phyloP scores from a whole-genome alignment of 2,329 filamentous ascomycete genomes.

The Penicillium sp. region DNA sequence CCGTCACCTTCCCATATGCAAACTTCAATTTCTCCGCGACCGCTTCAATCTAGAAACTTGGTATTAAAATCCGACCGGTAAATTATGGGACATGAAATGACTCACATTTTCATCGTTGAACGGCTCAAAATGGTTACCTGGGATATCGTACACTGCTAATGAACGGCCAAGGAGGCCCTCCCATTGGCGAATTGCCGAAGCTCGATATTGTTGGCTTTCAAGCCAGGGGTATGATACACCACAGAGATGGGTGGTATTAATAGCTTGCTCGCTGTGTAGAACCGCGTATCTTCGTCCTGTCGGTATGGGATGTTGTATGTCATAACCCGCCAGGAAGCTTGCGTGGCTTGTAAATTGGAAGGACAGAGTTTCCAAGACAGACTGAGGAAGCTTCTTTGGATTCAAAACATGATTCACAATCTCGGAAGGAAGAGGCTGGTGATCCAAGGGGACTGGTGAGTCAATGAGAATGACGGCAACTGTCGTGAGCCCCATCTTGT shows the following conservation, averaged over 20 bases:
- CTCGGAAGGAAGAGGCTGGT: not conserved
- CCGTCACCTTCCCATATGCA: no score
- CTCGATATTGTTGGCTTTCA: not conserved
- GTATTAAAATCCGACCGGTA: no score
- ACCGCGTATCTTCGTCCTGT: no score
- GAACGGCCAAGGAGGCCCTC: no score
- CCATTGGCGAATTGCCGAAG: no score
- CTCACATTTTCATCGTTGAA: not conserved
- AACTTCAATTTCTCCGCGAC: no score
- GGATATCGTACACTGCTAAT: not conserved
- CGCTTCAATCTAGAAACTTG: no score
- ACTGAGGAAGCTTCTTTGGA: not conserved
- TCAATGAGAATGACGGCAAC: not conserved
- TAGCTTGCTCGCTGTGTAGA: no score
- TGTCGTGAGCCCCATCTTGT: not conserved
- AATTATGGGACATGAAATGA: no score
- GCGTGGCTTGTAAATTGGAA: not conserved
- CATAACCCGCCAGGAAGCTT: not conserved
- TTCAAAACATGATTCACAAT: not conserved
- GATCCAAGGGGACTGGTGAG: not conserved
- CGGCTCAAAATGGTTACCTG: not conserved
- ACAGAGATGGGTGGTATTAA: not conserved
- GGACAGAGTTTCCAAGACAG: no score
- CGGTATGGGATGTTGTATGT: no score
- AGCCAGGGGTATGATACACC: not conserved